Percentiles rank a stretch among this genome's conserved stretches.
Evolutionary conservation across 441 rosid species (phyloP).

Genomic region (Adansonia madagascariensis): DNA sequence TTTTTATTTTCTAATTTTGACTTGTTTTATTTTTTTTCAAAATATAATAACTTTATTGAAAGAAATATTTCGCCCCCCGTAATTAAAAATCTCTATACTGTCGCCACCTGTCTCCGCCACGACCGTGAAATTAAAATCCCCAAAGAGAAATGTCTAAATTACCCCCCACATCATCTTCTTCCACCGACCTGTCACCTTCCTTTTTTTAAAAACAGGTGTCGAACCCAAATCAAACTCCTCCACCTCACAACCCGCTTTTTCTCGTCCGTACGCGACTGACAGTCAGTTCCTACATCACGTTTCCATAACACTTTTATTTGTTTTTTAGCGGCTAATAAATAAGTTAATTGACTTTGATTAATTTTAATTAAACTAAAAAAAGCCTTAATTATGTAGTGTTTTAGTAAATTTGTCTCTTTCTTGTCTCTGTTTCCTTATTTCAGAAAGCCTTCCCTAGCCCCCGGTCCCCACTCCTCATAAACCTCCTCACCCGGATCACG

Average conservation of each 20-base stretch:
- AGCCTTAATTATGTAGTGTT: background rate
- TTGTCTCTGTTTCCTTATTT: constrained; percentile 13
- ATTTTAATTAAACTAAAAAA: constrained; percentile 1
- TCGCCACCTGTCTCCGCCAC: background rate
- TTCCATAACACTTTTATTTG: background rate
- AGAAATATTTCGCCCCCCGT: too few species aligned
- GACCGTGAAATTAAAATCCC: background rate
- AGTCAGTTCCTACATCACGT: background rate
- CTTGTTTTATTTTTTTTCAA: too few species aligned
- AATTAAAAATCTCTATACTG: background rate
- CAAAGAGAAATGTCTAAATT: background rate
- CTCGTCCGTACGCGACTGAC: background rate
- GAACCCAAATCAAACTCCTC: background rate
- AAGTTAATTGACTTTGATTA: background rate
- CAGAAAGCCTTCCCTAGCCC: background rate
- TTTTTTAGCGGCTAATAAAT: background rate
- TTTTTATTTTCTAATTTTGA: too few species aligned
- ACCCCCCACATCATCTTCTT: background rate
- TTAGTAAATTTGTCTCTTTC: background rate
- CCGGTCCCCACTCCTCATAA: background rate
- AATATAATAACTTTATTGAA: too few species aligned
- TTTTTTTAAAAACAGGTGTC: constrained; percentile 3
- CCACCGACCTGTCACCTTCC: background rate
- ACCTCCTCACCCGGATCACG: background rate
- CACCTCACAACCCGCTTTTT: background rate